phyloP scores from a whole-genome alignment of 768 basidiomycete species.

The Tylopilus felleus region DNA sequence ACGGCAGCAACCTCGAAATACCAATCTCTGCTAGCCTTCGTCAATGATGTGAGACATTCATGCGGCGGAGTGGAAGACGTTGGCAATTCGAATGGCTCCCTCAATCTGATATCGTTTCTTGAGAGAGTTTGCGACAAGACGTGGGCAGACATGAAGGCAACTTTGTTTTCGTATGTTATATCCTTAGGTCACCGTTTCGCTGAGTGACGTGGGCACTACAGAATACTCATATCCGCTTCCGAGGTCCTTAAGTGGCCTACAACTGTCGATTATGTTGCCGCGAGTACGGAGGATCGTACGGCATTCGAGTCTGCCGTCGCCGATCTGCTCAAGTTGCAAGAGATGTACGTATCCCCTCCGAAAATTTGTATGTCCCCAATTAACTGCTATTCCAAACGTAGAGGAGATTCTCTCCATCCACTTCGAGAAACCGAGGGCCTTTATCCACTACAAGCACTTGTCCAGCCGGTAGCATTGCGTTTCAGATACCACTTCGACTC shows the following conservation, averaged over 20 bases:
- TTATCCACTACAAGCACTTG: slow-evolving; percentile 81
- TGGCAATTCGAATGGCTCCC: slow-evolving; percentile 42
- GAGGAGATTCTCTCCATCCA: slow-evolving; percentile 50
- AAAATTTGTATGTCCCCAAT: neutral
- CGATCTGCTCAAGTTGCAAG: slow-evolving; percentile 76
- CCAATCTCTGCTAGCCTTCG: slow-evolving; percentile 58
- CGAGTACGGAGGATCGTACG: slow-evolving; percentile 47
- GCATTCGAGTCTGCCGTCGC: slow-evolving; percentile 75
- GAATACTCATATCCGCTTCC: slow-evolving; percentile 58
- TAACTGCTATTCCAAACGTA: slow-evolving; percentile 25
- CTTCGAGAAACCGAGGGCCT: slow-evolving; percentile 45
- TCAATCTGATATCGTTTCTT: slow-evolving; percentile 63
- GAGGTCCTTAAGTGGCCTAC: slow-evolving; percentile 87
- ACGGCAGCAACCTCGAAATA: slow-evolving; percentile 52
- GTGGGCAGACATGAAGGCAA: slow-evolving; percentile 71
- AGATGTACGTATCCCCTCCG: slow-evolving; percentile 52
- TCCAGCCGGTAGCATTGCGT: slow-evolving; percentile 77
- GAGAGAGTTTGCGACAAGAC: slow-evolving; percentile 62
- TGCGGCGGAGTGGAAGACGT: slow-evolving; percentile 46
- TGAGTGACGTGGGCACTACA: slow-evolving; percentile 28
- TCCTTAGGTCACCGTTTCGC: neutral
- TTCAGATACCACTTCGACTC: slow-evolving; percentile 97
- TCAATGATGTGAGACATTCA: slow-evolving; percentile 42
- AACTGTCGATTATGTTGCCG: slow-evolving; percentile 59
- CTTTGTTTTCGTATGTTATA: slow-evolving; percentile 55